A percentile compares a stretch with the other conserved stretches of the same genome.
These are phyloP conservation scores for Metschnikowia kofuensis DNA, from an alignment of 805 yeast species.

Conservation along the genomic window DNA sequence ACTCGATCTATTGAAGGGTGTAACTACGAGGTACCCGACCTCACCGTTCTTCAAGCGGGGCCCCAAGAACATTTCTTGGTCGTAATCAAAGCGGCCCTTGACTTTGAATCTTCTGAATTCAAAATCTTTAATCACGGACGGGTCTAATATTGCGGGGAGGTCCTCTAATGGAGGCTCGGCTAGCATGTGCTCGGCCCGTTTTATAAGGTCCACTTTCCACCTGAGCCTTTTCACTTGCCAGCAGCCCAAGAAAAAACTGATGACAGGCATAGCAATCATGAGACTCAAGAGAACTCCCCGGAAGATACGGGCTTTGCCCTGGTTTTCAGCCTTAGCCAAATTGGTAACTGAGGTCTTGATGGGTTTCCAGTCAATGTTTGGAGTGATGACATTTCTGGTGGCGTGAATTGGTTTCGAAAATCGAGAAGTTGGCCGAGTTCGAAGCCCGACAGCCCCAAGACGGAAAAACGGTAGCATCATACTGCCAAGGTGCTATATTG, in stretches of 20 bases:
- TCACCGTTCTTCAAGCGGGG: constrained; percentile 70
- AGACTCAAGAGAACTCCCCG: constrained; percentile 43
- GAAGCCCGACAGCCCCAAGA: constrained; percentile 1
- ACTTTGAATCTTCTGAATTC: constrained; percentile 79
- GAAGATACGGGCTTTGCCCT: constrained; percentile 33
- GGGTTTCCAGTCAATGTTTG: constrained; percentile 84
- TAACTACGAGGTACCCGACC: constrained; percentile 74
- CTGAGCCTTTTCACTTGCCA: constrained; percentile 87
- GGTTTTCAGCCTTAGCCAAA: constrained; percentile 37
- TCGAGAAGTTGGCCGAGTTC: not conserved
- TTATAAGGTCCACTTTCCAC: constrained; percentile 86
- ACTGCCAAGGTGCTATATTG: not conserved
- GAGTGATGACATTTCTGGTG: constrained; percentile 44
- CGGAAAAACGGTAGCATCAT: constrained; percentile 5
- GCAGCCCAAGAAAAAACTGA: constrained; percentile 81
- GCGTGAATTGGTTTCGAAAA: not conserved
- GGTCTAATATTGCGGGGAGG: constrained; percentile 62
- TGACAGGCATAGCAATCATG: constrained; percentile 74
- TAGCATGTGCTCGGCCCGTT: constrained; percentile 77
- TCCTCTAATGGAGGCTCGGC: constrained; percentile 64
- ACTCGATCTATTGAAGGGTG: constrained; percentile 74
- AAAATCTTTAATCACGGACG: constrained; percentile 65
- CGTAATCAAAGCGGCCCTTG: constrained; percentile 77
- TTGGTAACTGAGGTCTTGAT: constrained; percentile 47
- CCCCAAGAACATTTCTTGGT: constrained; percentile 87